Base-by-base conservation (phyloP, 805 yeast genomes). In the Yueomyces sp. region DNA sequence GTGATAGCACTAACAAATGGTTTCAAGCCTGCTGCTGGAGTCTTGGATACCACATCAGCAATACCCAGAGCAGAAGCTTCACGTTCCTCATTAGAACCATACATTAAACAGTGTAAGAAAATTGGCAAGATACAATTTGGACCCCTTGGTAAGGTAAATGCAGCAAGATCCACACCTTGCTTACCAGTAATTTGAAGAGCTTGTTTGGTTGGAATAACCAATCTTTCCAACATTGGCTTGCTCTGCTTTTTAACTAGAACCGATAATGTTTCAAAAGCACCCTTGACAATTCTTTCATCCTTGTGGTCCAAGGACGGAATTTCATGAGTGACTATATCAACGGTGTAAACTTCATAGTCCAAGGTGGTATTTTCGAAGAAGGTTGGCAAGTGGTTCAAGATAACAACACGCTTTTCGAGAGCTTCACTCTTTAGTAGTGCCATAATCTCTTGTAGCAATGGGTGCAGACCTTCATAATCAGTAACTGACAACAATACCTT, bases 71-170 rank as follows among this genome's bases (percentile, higher is more conserved):
- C 97, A 31, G 96, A 76, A 29, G 69, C 66, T 60, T 88, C 96
- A 63, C 92, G 79, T 57, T 82, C 90, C 41, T 79, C 86, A 48
- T 77, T 71, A 42, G 75, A 74, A 50, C 98, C 99, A 63, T 87
- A 85, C 94, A 90, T 85, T 56, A 92, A 74, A 48, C 97, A 97
- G 60, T 90, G 96, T 52, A 86, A 67, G 68, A 92, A 92, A 43
- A 94, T 76, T 30, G 98, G 98, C 52, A 92, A 70, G 37, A 92
- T 65, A 64, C 94, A 82, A 57, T 74, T 78, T 47, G 96, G 94
- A 41, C 97, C 94, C 60, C 78, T 79, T 62, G 94, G 79, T 48
- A 74, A 58, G 44, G 59, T 56, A 62, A 88, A 84, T 0, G 86
- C 96, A 33, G 80, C 76, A 42, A 88, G 63, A 32, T 83, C 86